Conservation (phyloP, 495 filamentous ascomycete genomes). For the Platismatia glauca region DNA sequence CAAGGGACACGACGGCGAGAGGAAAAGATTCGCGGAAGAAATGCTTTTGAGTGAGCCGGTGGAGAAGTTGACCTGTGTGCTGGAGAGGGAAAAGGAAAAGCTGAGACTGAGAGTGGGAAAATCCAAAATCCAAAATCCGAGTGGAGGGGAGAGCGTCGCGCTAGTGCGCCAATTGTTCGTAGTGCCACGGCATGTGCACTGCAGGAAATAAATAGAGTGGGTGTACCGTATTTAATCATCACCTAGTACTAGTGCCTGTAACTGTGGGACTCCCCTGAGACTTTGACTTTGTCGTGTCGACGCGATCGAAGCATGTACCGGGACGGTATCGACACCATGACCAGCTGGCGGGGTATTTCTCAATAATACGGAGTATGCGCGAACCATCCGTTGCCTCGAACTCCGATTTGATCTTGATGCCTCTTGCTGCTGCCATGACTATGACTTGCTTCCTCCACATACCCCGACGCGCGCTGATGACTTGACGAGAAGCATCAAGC, state of each 20-base stretch:
- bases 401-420: not conserved
- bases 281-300: not conserved
- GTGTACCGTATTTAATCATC: no score
- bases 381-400: not conserved
- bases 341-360: slow-evolving; percentile 1
- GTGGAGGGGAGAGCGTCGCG: slow-evolving; percentile 1
- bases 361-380: not conserved
- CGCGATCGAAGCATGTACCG: not conserved
- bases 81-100: slow-evolving; percentile 13
- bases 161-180: slow-evolving; percentile 16
- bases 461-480: not conserved
- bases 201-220: not conserved
- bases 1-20: slow-evolving; percentile 18
- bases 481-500: not conserved
- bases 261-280: not conserved
- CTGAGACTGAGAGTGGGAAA: slow-evolving; percentile 13
- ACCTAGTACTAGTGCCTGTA: no score
- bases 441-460: not conserved
- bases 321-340: not conserved
- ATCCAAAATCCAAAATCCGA: no score
- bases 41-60: slow-evolving; percentile 17
- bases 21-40: slow-evolving; percentile 19
- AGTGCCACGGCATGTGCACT: slow-evolving; percentile 2
- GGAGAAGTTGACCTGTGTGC: slow-evolving; percentile 1
- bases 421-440: not conserved